These are phyloP conservation scores for Penicillium hordei DNA, from an alignment of 2,329 filamentous ascomycete species.

Conservation along the genomic window DNA sequence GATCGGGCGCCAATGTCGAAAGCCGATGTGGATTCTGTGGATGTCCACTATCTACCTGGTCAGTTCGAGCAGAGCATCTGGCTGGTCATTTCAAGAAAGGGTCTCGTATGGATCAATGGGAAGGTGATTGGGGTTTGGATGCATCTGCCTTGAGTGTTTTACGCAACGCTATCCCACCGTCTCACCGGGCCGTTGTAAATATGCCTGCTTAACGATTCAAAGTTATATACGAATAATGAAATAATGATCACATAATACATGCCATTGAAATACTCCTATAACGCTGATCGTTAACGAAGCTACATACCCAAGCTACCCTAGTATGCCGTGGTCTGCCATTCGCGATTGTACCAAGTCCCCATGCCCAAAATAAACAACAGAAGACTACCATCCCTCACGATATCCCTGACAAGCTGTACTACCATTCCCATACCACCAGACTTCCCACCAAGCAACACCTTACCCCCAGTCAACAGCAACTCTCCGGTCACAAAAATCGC, in stretches of 20 bases:
- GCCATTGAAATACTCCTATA: conserved; percentile 6
- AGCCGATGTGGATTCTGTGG: conserved; percentile 57
- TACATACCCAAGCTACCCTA: not conserved
- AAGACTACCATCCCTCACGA: conserved; percentile 46
- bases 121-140: conserved; percentile 54
- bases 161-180: conserved; percentile 38
- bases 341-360: conserved; percentile 42
- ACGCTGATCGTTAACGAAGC: conserved; percentile 7
- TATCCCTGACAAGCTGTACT: conserved; percentile 41
- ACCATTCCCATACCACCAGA: conserved; percentile 32
- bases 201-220: not conserved
- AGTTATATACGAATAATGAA: conserved; percentile 5
- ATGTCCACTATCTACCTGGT: conserved; percentile 50
- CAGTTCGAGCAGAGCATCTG: conserved; percentile 54
- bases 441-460: conserved; percentile 33
- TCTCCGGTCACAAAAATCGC: conserved; percentile 50
- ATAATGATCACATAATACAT: conserved; percentile 1
- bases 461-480: conserved; percentile 41
- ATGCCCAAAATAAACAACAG: conserved; percentile 48
- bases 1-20: conserved; percentile 51
- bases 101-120: conserved; percentile 55
- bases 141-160: conserved; percentile 31
- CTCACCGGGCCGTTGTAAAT: conserved; percentile 11
- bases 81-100: conserved; percentile 57
- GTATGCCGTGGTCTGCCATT: conserved; percentile 26